Evolutionary conservation across 805 yeast species (phyloP).

Genomic region (Myxozyma neotropica): DNA sequence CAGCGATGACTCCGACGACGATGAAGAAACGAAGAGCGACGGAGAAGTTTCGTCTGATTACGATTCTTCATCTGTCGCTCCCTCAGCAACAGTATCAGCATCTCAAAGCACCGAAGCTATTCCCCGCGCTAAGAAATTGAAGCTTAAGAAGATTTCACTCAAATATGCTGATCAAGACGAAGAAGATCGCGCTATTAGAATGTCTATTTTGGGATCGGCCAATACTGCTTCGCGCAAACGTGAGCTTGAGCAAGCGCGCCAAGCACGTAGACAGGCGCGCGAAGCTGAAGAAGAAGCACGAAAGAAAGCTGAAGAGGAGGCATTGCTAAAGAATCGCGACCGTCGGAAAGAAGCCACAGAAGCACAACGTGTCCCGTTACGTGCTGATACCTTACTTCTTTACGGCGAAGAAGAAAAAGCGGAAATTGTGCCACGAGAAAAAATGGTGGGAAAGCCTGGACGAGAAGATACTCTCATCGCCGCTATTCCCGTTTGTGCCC

Average conservation of each 20-base stretch:
- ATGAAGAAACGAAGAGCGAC: too few species aligned
- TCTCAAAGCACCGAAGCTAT: constrained; percentile 41
- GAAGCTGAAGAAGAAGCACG: constrained; percentile 25
- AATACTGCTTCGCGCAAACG: constrained; percentile 44
- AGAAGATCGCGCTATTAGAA: constrained; percentile 71
- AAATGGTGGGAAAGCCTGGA: constrained; percentile 38
- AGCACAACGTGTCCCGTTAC: constrained; percentile 27
- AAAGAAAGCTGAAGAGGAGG: constrained; percentile 37
- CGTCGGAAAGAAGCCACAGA: constrained; percentile 32
- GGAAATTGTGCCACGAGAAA: constrained; percentile 51
- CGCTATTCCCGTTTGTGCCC: constrained; percentile 86
- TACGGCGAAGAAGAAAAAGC: constrained; percentile 39
- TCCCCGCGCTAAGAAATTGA: constrained; percentile 83
- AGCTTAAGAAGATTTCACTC: constrained; percentile 74
- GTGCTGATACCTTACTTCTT: constrained; percentile 24
- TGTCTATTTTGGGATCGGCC: constrained; percentile 83
- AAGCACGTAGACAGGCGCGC: constrained; percentile 37
- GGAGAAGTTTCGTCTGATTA: constrained; percentile 13
- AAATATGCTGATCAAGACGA: constrained; percentile 93
- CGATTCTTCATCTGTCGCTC: constrained; percentile 1
- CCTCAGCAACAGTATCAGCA: not conserved
- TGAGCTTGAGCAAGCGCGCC: constrained; percentile 22
- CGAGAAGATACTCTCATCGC: constrained; percentile 58
- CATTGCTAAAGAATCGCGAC: constrained; percentile 43
- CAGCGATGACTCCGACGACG: constrained; percentile 13